Base-by-base conservation (phyloP, 1,139 yeast genomes). In the Yamadazyma dushanensis region DNA sequence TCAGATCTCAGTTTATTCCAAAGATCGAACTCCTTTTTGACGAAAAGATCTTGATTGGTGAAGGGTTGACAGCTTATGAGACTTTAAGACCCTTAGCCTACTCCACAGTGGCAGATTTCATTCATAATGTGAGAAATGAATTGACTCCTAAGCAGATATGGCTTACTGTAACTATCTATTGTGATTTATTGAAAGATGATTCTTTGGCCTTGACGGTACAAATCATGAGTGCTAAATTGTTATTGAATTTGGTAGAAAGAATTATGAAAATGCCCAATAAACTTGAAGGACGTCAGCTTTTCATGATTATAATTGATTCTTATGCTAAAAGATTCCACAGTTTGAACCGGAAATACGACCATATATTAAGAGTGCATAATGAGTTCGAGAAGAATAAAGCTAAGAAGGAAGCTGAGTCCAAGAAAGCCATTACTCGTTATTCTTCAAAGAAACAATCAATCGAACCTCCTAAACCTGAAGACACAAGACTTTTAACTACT, bases 91-190 rank as follows among this genome's bases (percentile, higher is more conserved):
- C 97, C 0, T 66, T 94, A 54, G 98, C 98, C 0, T 92, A 90
- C 57, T 86, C 96, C 26, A 89, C 95, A 5, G 94, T 92, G 36
- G 98, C 98, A 0, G 99, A 94, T 56, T 82, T 94, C 51, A 85
- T 94, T 36, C 97, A 92, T 52, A 89, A 87, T 51, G 95, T 92
- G 2, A 78, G 97, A 50, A 79, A 82, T 38, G 96, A 90, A 46
- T 69, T 94, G 39, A 81, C 87, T 1, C 79, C 94, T 1, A 79
- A 78, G 26, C 97, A 89, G 54, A 85, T 92, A 8, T 83, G 95
- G 83, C 83, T 85, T 39, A 87, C 96, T 0, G 95, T 94, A 3
- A 75, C 73, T 31, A 85, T 88, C 37, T 94, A 88, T 55, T 85
- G 96, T 52, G 78, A 75, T 26, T 80, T 88, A 48, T 68, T 94